Conservation (phyloP, 2,329 filamentous ascomycete genomes). For the Calonectria pteridis region DNA sequence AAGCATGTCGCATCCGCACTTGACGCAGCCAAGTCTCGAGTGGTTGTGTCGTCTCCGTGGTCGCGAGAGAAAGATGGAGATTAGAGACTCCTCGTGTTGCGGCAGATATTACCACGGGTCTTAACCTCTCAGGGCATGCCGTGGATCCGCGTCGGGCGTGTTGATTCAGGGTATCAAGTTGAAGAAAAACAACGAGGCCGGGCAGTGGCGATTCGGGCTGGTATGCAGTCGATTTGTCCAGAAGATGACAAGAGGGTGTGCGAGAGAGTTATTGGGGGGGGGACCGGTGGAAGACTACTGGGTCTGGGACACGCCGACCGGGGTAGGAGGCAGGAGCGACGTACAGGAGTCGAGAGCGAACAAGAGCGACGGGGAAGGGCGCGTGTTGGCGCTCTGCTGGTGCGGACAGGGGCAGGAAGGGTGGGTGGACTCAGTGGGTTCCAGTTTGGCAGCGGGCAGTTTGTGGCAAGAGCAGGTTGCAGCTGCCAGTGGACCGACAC, state of each 20-base stretch:
- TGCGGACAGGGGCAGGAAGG: slow-evolving; percentile 28
- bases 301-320: slow-evolving; percentile 31
- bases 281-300: slow-evolving; percentile 31
- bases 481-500: slow-evolving; percentile 26
- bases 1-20: slow-evolving; percentile 42
- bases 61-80: slow-evolving; percentile 25
- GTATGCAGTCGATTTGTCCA: slow-evolving; percentile 44
- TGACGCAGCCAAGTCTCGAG: slow-evolving; percentile 35
- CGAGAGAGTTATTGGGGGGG: slow-evolving; percentile 37
- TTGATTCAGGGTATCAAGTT: slow-evolving; percentile 44
- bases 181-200: slow-evolving; percentile 42
- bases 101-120: slow-evolving; percentile 38
- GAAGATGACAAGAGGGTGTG: slow-evolving; percentile 42
- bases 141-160: slow-evolving; percentile 42
- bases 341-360: slow-evolving; percentile 32
- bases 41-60: slow-evolving; percentile 27
- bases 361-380: slow-evolving; percentile 35
- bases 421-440: slow-evolving; percentile 22
- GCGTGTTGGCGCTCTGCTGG: slow-evolving; percentile 38
- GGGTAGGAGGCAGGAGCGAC: slow-evolving; percentile 15
- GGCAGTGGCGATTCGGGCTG: slow-evolving; percentile 44
- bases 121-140: slow-evolving; percentile 41
- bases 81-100: slow-evolving; percentile 39
- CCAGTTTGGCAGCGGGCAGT: slow-evolving; percentile 26
- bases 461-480: slow-evolving; percentile 24